These are phyloP conservation scores for Alternaria solani DNA, from an alignment of 2,329 filamentous ascomycete genomes.

Conservation along the genomic window DNA sequence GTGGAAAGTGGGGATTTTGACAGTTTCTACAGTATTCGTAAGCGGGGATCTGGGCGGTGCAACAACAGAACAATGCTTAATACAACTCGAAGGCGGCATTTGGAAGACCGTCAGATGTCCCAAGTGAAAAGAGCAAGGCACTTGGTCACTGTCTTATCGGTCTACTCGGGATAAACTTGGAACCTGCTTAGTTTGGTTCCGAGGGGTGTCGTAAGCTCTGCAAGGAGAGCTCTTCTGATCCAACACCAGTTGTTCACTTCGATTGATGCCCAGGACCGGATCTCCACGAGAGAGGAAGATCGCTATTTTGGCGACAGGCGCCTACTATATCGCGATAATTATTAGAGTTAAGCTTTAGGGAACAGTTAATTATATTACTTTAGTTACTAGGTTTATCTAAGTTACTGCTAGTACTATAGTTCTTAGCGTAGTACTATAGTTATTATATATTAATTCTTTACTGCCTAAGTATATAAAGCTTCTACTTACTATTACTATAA, in stretches of 20 bases:
- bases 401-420: no score
- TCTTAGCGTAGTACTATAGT: no score
- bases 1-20: background rate
- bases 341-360: no score
- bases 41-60: conserved; percentile 27
- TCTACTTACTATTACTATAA: no score
- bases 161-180: background rate
- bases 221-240: background rate
- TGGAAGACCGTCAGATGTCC: conserved; percentile 15
- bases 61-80: conserved; percentile 2
- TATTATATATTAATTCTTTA: no score
- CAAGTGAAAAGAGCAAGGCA: background rate
- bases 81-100: conserved; percentile 17
- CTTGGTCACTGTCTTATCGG: background rate
- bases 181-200: background rate
- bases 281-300: no score
- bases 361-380: no score
- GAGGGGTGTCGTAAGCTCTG: background rate
- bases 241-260: background rate
- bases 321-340: no score
- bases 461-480: no score
- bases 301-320: no score
- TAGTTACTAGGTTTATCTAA: no score
- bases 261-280: background rate
- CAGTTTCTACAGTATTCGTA: conserved; percentile 22